These are phyloP conservation scores for Cryomyces minteri DNA, from an alignment of 495 filamentous ascomycete species.

Conservation along the genomic window DNA sequence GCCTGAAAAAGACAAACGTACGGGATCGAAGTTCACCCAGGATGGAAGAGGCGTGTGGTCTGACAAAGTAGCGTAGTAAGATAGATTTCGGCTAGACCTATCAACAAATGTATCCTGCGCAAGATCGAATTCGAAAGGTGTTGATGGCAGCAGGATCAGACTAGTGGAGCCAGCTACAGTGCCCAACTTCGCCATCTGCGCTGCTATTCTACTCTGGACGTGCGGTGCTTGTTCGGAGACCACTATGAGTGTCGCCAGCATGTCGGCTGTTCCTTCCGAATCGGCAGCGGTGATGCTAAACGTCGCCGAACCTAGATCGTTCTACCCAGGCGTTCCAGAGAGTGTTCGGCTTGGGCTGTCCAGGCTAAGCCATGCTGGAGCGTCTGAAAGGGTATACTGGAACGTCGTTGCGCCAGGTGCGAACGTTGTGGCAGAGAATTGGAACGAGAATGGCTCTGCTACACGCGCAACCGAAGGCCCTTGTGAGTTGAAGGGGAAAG, in stretches of 20 bases:
- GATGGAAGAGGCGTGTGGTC: conserved; percentile 74
- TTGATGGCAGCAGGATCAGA: conserved; percentile 9
- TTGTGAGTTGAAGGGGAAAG: conserved; percentile 60
- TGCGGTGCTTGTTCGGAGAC: conserved; percentile 7
- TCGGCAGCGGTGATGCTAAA: conserved; percentile 24
- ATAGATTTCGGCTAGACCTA: conserved; percentile 7
- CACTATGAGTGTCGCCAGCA: conserved; percentile 15
- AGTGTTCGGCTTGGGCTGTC: conserved; percentile 41
- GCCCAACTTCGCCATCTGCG: conserved; percentile 12
- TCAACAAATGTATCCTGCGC: conserved; percentile 12
- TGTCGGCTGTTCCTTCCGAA: conserved; percentile 9
- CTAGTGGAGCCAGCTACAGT: conserved; percentile 12
- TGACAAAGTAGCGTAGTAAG: conserved; percentile 57
- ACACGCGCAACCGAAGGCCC: conserved; percentile 57
- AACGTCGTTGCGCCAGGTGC: conserved; percentile 29
- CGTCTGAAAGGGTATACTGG: conserved; percentile 40
- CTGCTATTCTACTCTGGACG: conserved; percentile 9
- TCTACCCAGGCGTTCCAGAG: conserved; percentile 40
- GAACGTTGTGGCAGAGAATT: conserved; percentile 52
- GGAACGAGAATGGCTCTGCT: conserved; percentile 42
- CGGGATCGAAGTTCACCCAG: conserved; percentile 61
- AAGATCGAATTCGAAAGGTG: conserved; percentile 13
- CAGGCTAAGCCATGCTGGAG: conserved; percentile 51
- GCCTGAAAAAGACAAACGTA: conserved; percentile 51
- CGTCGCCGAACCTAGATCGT: conserved; percentile 32